These are phyloP conservation scores for Termitomyces sp. DNA, from an alignment of 768 basidiomycete genomes.

Conservation along the genomic window DNA sequence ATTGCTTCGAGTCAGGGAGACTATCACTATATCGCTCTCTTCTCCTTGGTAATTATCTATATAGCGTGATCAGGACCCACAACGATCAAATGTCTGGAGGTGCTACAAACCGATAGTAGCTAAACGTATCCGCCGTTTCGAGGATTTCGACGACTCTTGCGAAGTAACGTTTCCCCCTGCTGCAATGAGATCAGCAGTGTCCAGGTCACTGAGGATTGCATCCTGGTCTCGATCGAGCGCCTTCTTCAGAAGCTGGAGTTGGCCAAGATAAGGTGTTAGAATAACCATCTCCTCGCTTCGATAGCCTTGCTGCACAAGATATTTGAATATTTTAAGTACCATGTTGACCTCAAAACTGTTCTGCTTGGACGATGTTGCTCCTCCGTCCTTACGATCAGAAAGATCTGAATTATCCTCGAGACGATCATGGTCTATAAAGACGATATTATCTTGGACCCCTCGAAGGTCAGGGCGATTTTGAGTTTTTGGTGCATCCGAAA, in stretches of 20 bases:
- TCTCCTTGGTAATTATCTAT: conserved; percentile 79
- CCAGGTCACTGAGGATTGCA: conserved; percentile 50
- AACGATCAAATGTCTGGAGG: not conserved
- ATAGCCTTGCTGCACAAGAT: not conserved
- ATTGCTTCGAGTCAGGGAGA: conserved; percentile 59
- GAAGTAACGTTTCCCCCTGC: not conserved
- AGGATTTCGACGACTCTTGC: conserved; percentile 20
- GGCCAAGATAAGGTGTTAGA: not conserved
- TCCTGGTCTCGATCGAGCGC: conserved; percentile 31
- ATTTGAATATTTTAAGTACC: not conserved
- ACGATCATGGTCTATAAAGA: not conserved
- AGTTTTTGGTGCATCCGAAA: conserved; percentile 38
- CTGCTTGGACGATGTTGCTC: not conserved
- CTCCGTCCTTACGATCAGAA: not conserved
- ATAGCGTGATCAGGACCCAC: not conserved
- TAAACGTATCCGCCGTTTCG: conserved; percentile 37
- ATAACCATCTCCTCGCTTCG: not conserved
- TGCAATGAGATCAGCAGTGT: not conserved
- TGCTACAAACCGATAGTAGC: not conserved
- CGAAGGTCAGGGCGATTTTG: not conserved
- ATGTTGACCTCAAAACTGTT: not conserved
- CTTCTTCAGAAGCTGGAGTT: conserved; percentile 24
- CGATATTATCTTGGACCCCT: not conserved
- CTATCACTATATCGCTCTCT: conserved; percentile 64
- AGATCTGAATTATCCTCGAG: not conserved